Evolutionary conservation across 2,329 filamentous ascomycete genomes (phyloP).

Genomic region (Arthroderma sp.): DNA sequence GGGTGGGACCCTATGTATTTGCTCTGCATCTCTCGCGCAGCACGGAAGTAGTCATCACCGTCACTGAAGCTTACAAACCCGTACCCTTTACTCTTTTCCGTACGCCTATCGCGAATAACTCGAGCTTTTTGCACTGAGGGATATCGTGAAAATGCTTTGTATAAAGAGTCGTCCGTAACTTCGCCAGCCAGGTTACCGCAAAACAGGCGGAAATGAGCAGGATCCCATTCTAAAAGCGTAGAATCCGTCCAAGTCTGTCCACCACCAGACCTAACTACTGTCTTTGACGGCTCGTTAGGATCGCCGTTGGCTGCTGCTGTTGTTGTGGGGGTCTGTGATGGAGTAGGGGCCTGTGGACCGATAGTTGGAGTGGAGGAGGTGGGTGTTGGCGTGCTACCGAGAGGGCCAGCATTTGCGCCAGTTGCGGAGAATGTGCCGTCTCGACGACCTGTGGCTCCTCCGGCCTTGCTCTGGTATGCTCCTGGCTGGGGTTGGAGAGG

Average conservation of each 20-base stretch:
- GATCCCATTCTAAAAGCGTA: constrained; percentile 87
- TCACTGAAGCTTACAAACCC: constrained; percentile 94
- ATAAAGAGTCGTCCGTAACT: constrained; percentile 86
- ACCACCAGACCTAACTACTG: constrained; percentile 75
- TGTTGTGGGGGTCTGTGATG: constrained; percentile 34
- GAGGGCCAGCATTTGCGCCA: constrained; percentile 33
- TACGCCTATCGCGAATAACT: constrained; percentile 88
- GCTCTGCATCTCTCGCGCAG: constrained; percentile 94
- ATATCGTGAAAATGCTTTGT: constrained; percentile 88
- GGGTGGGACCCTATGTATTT: constrained; percentile 99
- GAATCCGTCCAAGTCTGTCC: constrained; percentile 88
- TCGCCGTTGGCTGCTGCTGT: constrained; percentile 30
- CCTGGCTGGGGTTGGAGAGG: neutral
- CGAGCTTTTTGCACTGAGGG: constrained; percentile 80
- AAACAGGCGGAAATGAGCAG: constrained; percentile 83
- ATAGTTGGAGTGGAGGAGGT: constrained; percentile 17
- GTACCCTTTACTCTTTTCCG: constrained; percentile 89
- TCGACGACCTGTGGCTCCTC: constrained; percentile 26
- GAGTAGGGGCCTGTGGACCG: constrained; percentile 20
- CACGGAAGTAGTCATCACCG: constrained; percentile 90
- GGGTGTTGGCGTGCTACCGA: constrained; percentile 23
- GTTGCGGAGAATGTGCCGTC: constrained; percentile 30
- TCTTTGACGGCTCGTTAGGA: constrained; percentile 50
- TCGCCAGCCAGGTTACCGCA: constrained; percentile 95
- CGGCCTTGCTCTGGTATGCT: constrained; percentile 20